Percentiles rank a stretch among this genome's conserved stretches.
Conservation (phyloP, 768 basidiomycete species). For the Chlorophyllum brunneum region DNA sequence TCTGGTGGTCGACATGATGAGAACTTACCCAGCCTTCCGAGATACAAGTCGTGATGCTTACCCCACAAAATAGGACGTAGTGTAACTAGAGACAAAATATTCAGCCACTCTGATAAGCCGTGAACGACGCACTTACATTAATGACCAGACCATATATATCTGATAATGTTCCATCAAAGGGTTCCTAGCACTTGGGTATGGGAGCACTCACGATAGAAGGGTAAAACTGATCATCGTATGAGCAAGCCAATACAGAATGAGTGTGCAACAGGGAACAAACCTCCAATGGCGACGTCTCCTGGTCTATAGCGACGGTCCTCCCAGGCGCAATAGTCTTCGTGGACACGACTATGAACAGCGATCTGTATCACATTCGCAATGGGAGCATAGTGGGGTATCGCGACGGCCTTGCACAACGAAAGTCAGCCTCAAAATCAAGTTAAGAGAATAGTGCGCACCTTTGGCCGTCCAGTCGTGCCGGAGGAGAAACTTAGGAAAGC, state of each 20-base stretch:
- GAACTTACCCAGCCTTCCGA: neutral
- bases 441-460: conserved; percentile 33
- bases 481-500: conserved; percentile 74
- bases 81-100: conserved; percentile 41
- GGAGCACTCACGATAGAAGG: conserved; percentile 61
- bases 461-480: conserved; percentile 70
- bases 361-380: conserved; percentile 64
- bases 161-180: conserved; percentile 14
- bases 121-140: conserved; percentile 33
- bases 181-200: no score
- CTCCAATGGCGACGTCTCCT: conserved; percentile 58
- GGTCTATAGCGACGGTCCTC: conserved; percentile 51
- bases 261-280: conserved; percentile 28
- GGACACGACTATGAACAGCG: conserved; percentile 48
- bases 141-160: conserved; percentile 69
- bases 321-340: conserved; percentile 38
- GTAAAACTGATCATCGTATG: conserved; percentile 39
- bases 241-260: no score
- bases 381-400: conserved; percentile 54
- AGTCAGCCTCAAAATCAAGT: neutral
- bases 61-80: conserved; percentile 49
- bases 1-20: conserved; percentile 22
- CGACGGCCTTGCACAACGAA: conserved; percentile 41
- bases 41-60: conserved; percentile 27
- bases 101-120: neutral